These are phyloP conservation scores for Tolypocladium tropicale DNA, from an alignment of 2,329 filamentous ascomycete genomes.

Conservation along the genomic window DNA sequence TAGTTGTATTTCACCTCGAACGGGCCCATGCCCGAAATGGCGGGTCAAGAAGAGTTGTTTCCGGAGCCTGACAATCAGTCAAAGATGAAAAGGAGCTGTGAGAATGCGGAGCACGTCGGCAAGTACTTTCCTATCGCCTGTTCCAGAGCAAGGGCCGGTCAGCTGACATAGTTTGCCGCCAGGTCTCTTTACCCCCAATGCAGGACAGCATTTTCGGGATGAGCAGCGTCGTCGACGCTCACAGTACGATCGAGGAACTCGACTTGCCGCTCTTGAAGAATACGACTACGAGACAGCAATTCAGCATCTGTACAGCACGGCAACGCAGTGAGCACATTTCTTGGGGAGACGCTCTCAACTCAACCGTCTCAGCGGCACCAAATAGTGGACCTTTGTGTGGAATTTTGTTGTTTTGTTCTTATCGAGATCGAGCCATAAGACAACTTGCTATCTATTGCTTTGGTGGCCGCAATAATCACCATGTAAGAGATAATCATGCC, in stretches of 20 bases:
- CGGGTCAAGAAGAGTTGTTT: conserved; percentile 66
- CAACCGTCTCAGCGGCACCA: background rate
- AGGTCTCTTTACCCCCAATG: conserved; percentile 75
- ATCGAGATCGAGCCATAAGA: background rate
- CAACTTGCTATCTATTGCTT: conserved; percentile 9
- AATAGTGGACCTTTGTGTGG: background rate
- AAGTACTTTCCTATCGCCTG: conserved; percentile 22
- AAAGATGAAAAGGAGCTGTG: conserved; percentile 78
- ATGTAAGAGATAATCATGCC: conserved; percentile 5
- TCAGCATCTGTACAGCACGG: conserved; percentile 24
- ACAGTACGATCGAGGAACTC: conserved; percentile 73
- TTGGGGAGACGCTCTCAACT: background rate
- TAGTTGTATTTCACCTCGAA: conserved; percentile 45
- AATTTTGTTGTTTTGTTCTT: background rate
- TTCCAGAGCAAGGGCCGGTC: background rate
- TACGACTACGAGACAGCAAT: conserved; percentile 39
- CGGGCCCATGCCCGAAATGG: conserved; percentile 35
- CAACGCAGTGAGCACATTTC: conserved; percentile 4
- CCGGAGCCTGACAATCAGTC: conserved; percentile 73
- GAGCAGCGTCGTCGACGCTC: conserved; percentile 69
- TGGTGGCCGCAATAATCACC: conserved; percentile 4
- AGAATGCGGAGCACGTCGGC: conserved; percentile 80
- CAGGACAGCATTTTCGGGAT: conserved; percentile 60
- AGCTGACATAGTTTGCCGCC: background rate
- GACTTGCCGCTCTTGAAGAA: conserved; percentile 57